These are phyloP conservation scores for Sphaerobolus stellatus DNA, from an alignment of 1,284 basidiomycete species.

Conservation along the genomic window DNA sequence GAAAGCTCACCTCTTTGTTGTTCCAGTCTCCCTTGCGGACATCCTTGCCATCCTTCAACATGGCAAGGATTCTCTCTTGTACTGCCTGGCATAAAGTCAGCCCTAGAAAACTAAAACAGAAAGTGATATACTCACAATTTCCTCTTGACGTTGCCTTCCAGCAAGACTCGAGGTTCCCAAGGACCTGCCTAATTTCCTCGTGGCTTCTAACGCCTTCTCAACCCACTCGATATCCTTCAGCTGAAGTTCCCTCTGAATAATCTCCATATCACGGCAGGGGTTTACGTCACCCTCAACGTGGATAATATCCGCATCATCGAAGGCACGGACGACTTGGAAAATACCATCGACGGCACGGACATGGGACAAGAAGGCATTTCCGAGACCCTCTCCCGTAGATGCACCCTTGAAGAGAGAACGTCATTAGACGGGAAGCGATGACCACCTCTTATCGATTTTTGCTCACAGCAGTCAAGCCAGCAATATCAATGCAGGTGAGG, in stretches of 20 bases:
- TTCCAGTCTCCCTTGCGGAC: constrained; percentile 94
- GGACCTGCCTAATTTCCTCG: constrained; percentile 71
- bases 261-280: constrained; percentile 96
- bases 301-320: constrained; percentile 98
- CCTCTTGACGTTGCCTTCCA: constrained; percentile 96
- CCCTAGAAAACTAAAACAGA: constrained; percentile 17
- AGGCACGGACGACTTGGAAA: constrained; percentile 97
- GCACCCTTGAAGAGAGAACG: constrained; percentile 62
- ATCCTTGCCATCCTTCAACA: constrained; percentile 81
- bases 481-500: constrained; percentile 98
- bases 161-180: constrained; percentile 83
- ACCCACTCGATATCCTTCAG: constrained; percentile 99
- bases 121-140: constrained; percentile 63
- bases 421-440: neutral
- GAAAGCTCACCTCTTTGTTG: constrained; percentile 87
- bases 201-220: constrained; percentile 83
- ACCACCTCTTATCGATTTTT: constrained; percentile 30
- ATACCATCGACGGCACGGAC: constrained; percentile 99
- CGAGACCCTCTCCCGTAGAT: constrained; percentile 96
- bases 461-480: constrained; percentile 93
- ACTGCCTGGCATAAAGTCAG: constrained; percentile 54
- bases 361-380: constrained; percentile 97
- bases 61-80: constrained; percentile 83
- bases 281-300: constrained; percentile 99
- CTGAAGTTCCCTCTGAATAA: constrained; percentile 91